Conservation (phyloP, 2,329 filamentous ascomycete species). For the Podosphaera fusca region DNA sequence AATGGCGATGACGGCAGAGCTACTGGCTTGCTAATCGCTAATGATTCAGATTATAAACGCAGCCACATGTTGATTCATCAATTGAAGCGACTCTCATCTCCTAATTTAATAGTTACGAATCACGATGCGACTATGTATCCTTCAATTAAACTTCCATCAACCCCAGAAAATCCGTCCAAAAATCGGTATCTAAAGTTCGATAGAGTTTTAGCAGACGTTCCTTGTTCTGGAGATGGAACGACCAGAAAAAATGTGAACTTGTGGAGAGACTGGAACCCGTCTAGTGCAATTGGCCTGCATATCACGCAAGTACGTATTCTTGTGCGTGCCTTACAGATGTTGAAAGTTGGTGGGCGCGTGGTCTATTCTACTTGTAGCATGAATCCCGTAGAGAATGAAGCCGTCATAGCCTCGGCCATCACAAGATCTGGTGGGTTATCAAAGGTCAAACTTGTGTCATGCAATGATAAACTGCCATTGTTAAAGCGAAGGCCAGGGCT, state of each 20-base stretch:
- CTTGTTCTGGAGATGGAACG: conserved; percentile 89
- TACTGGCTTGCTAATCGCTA: conserved; percentile 80
- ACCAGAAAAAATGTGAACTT: conserved; percentile 78
- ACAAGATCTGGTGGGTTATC: conserved; percentile 64
- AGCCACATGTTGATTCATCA: conserved; percentile 96
- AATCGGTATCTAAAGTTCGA: conserved; percentile 83
- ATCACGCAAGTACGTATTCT: conserved; percentile 73
- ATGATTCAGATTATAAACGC: conserved; percentile 90
- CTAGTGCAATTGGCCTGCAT: conserved; percentile 70
- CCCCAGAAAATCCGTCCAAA: conserved; percentile 28
- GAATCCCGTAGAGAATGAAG: conserved; percentile 95
- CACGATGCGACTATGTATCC: conserved; percentile 94
- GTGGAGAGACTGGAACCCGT: conserved; percentile 87
- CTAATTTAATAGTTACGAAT: conserved; percentile 91
- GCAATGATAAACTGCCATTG: conserved; percentile 50
- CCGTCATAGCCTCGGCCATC: conserved; percentile 71
- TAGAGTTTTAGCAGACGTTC: conserved; percentile 85
- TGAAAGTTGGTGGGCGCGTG: conserved; percentile 81
- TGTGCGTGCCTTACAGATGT: conserved; percentile 77
- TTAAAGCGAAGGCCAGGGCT: conserved; percentile 59
- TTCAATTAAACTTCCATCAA: conserved; percentile 59
- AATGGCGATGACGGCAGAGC: conserved; percentile 59
- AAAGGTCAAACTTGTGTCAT: conserved; percentile 71
- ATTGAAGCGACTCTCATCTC: conserved; percentile 87
- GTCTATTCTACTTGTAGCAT: conserved; percentile 98